These are phyloP conservation scores for Ogataea wickerhamii DNA, from an alignment of 805 yeast species.

Conservation along the genomic window DNA sequence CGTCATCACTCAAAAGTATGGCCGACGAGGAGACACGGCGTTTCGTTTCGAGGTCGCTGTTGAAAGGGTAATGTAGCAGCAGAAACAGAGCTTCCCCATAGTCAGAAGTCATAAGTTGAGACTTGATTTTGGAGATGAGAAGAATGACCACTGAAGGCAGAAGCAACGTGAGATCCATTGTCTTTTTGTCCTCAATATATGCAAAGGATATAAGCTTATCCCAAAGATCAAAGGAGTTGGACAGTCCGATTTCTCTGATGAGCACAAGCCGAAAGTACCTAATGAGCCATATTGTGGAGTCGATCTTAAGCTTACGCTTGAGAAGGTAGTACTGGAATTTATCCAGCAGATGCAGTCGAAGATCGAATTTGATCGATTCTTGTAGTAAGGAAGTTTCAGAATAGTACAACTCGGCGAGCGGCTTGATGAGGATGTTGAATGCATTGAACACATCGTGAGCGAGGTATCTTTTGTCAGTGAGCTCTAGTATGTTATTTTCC, in stretches of 20 bases:
- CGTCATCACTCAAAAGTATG: constrained; percentile 12
- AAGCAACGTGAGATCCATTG: constrained; percentile 30
- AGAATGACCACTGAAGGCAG: constrained; percentile 41
- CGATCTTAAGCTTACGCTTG: constrained; percentile 42
- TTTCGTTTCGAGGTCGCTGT: constrained; percentile 6
- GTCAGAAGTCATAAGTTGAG: constrained; percentile 44
- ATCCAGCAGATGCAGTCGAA: constrained; percentile 47
- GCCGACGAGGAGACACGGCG: constrained; percentile 12
- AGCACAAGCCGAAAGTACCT: constrained; percentile 46
- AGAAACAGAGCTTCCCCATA: constrained; percentile 49
- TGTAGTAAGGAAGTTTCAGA: constrained; percentile 40
- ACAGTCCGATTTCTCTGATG: constrained; percentile 44
- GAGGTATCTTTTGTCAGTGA: constrained; percentile 38
- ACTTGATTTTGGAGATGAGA: constrained; percentile 40
- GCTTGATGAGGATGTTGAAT: constrained; percentile 37
- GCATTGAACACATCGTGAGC: constrained; percentile 42
- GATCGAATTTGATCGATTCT: constrained; percentile 47
- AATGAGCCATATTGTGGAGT: constrained; percentile 54
- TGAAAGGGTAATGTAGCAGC: constrained; percentile 46
- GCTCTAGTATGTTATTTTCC: constrained; percentile 31
- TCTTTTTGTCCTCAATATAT: constrained; percentile 13
- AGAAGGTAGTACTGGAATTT: constrained; percentile 45
- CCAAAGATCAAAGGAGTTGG: constrained; percentile 40
- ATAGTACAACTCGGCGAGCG: constrained; percentile 35
- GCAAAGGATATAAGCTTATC: constrained; percentile 42